Conservation (phyloP, 805 yeast genomes). For the Cyberlindnera suaveolens region DNA sequence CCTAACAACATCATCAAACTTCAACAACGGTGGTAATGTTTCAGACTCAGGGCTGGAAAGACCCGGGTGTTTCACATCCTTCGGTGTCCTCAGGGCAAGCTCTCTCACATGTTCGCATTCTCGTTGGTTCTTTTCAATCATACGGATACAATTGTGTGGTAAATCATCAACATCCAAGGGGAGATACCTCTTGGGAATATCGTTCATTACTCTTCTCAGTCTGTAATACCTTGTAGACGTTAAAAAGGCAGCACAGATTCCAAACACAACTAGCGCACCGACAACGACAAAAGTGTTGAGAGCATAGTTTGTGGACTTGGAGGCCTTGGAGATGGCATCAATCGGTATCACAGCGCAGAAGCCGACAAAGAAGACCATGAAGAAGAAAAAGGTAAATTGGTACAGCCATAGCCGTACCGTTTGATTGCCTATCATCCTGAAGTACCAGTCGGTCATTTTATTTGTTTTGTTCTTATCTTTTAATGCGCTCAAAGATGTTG, state of each 20-base stretch:
- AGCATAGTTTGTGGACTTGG: slow-evolving; percentile 55
- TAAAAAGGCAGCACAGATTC: slow-evolving; percentile 42
- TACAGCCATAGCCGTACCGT: slow-evolving; percentile 34
- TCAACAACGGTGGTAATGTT: slow-evolving; percentile 31
- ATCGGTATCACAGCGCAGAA: slow-evolving; percentile 70
- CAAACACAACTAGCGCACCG: slow-evolving; percentile 58
- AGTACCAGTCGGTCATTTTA: slow-evolving; percentile 1
- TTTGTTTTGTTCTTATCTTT: not conserved
- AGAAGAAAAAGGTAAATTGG: slow-evolving; percentile 36
- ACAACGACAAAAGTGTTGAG: slow-evolving; percentile 78
- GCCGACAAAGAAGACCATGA: slow-evolving; percentile 41
- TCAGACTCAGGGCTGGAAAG: slow-evolving; percentile 37
- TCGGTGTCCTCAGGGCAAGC: slow-evolving; percentile 35
- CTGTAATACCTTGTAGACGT: slow-evolving; percentile 55
- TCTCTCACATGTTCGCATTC: slow-evolving; percentile 36
- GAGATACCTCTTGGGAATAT: slow-evolving; percentile 73
- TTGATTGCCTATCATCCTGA: slow-evolving; percentile 5
- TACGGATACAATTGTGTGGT: slow-evolving; percentile 38
- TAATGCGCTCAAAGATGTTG: too few species aligned
- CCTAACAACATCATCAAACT: slow-evolving; percentile 51
- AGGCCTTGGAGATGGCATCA: slow-evolving; percentile 64
- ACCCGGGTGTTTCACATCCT: slow-evolving; percentile 44
- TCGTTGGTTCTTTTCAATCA: slow-evolving; percentile 34
- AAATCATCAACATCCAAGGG: slow-evolving; percentile 60
- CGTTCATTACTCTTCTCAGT: slow-evolving; percentile 53